Evolutionary conservation across 2,329 filamentous ascomycete genomes (phyloP).

Genomic region (Ophiostoma himal-ulmi): DNA sequence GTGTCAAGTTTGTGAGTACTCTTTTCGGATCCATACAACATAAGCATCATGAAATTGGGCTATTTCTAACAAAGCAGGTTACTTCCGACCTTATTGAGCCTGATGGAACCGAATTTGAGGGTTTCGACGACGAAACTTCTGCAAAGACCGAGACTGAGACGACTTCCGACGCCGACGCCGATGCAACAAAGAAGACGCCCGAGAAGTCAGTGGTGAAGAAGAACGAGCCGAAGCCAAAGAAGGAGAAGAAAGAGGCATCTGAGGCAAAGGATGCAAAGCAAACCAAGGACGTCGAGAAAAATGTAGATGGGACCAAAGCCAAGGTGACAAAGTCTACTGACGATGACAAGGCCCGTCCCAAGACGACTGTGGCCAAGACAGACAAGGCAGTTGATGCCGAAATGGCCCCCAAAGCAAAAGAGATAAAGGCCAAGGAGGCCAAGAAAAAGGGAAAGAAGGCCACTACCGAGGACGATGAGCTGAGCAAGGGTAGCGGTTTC

Average conservation of each 20-base stretch:
- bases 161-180: background rate
- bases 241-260: conserved; percentile 10
- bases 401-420: background rate
- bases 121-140: conserved; percentile 33
- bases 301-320: background rate
- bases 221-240: conserved; percentile 23
- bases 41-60: no score
- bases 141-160: background rate
- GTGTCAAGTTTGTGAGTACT: conserved; percentile 50
- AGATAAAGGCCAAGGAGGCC: background rate
- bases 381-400: background rate
- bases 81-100: conserved; percentile 29
- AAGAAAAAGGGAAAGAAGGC: conserved; percentile 20
- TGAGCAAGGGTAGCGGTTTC: conserved; percentile 38
- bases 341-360: background rate
- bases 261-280: background rate
- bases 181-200: conserved; percentile 3
- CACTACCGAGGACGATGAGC: conserved; percentile 3
- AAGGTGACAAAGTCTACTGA: background rate
- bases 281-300: background rate
- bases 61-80: conserved; percentile 27
- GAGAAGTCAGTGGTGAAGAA: conserved; percentile 20
- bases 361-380: background rate
- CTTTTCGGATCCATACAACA: background rate
- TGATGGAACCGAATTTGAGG: conserved; percentile 31